Evolutionary conservation across 2,329 filamentous ascomycete species (phyloP).

Genomic region (Epicoccum sorghinum): DNA sequence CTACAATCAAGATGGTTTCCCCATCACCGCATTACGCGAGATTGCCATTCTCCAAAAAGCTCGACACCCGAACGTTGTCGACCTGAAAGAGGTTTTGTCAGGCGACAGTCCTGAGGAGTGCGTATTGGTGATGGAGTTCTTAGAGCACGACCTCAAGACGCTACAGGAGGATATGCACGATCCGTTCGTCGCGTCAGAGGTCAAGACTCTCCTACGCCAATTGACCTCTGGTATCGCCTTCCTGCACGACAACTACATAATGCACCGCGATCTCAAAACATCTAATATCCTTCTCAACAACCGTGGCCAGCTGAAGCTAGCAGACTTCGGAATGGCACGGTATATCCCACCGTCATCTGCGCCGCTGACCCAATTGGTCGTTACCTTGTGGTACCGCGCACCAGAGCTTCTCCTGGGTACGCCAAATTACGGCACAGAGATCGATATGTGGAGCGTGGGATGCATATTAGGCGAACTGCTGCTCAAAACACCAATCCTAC

Average conservation of each 20-base stretch:
- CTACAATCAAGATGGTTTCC: conserved; percentile 74
- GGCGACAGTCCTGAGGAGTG: conserved; percentile 71
- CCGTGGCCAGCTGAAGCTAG: conserved; percentile 90
- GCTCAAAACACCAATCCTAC: conserved; percentile 79
- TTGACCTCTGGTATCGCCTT: conserved; percentile 80
- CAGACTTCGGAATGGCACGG: conserved; percentile 97
- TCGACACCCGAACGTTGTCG: conserved; percentile 81
- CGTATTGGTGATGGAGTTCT: conserved; percentile 94
- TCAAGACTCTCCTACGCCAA: conserved; percentile 87
- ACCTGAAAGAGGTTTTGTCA: conserved; percentile 81
- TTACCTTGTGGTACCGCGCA: conserved; percentile 95
- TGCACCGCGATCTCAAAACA: conserved; percentile 56
- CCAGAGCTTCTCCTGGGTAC: conserved; percentile 89
- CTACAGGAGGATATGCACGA: conserved; percentile 93
- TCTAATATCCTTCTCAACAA: conserved; percentile 83
- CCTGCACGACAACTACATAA: conserved; percentile 87
- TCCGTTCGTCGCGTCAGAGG: conserved; percentile 89
- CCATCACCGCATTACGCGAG: conserved; percentile 90
- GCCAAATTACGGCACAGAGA: conserved; percentile 72
- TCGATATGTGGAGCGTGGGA: conserved; percentile 96
- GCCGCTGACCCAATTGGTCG: conserved; percentile 85
- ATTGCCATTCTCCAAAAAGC: conserved; percentile 89
- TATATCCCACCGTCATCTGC: conserved; percentile 75
- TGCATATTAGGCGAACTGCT: conserved; percentile 95
- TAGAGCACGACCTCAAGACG: conserved; percentile 95